Base-by-base conservation (phyloP, 805 yeast genomes). In the Barnettozyma sp. region DNA sequence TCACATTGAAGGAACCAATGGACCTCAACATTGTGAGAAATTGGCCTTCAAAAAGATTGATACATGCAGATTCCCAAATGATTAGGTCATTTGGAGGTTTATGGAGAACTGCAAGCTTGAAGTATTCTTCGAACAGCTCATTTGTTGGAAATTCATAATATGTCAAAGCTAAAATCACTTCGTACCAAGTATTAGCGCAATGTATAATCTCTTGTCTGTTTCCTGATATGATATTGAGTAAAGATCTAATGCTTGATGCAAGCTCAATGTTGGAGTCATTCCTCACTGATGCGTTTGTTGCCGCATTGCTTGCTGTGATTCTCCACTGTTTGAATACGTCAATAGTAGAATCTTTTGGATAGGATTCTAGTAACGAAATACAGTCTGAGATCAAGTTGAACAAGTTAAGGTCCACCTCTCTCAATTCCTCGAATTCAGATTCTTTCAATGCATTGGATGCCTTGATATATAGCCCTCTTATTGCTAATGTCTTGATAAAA, bases 121-220 rank as follows among this genome's bases (percentile, higher is more conserved):
- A 44, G 46, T 71, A 68, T 42, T 73, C 71, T 11, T 43, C 42
- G 2, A 70, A 41, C 19, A 71, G 49, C 24, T 65, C 62, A 9
- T 50, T 35, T 5, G 75, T 66, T 47, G 76, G 86, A 58, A 81
- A 67, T 49, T 77, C 78, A 50, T 63, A 83, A 25, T 78, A 57
- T 8, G 75, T 52, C n/a, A 77, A 63, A 7, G 75, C 73, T 26
- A 68, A 59, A 26, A 74, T 66, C 11, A 77, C 64, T 49, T 82
- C 92, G 51, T 77, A 81, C 94, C 94, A 82, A 0, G 73, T 57
- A 6, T 63, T 61, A 12, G 83, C 69, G 46, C 62, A 65, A 12
- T 63, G 61, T 4, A 73, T 52, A 16, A 80, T 79, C 4, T 76
- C 63, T 25, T 50, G 45, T 33, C 62, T 57, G 31, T 62, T 54